Evolutionary conservation across 352 stramenopile genomes (phyloP).

Genomic region (Globisporangium splendens): DNA sequence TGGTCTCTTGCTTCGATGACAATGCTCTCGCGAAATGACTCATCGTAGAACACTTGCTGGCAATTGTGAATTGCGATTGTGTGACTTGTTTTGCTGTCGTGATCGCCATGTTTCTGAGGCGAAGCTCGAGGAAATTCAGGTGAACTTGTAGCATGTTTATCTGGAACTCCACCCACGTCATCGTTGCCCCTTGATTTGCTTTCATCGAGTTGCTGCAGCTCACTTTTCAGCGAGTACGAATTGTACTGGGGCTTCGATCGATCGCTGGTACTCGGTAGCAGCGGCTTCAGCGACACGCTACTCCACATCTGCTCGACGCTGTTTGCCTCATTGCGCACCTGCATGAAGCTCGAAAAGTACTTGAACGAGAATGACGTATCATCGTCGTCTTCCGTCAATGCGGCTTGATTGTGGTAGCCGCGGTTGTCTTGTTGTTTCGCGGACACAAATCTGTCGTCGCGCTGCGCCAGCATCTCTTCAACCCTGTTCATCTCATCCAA

Average conservation of each 20-base stretch:
- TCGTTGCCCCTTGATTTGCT: background rate
- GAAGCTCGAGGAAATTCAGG: background rate
- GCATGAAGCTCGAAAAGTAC: conserved; percentile 16
- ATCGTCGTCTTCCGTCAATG: background rate
- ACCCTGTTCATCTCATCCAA: conserved; percentile 51
- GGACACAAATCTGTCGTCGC: conserved; percentile 16
- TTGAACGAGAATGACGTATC: background rate
- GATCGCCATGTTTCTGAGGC: background rate
- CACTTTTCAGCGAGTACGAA: conserved; percentile 27
- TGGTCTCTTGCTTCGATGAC: conserved; percentile 25
- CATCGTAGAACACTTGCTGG: conserved; percentile 47
- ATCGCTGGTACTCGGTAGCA: conserved; percentile 6
- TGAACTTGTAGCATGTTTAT: background rate
- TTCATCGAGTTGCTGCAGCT: conserved; percentile 8
- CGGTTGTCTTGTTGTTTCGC: conserved; percentile 8
- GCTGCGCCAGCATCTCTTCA: conserved; percentile 41
- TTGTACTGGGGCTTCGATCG: conserved; percentile 27
- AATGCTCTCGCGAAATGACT: conserved; percentile 37
- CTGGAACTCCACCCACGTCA: background rate
- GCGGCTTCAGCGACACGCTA: conserved; percentile 32
- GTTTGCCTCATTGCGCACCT: conserved; percentile 6
- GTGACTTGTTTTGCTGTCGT: conserved; percentile 4
- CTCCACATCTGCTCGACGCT: conserved; percentile 69
- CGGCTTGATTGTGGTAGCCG: background rate
- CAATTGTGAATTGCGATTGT: conserved; percentile 34